These are phyloP conservation scores for Leccinum holopus DNA, from an alignment of 1,284 basidiomycete genomes.

Conservation along the genomic window DNA sequence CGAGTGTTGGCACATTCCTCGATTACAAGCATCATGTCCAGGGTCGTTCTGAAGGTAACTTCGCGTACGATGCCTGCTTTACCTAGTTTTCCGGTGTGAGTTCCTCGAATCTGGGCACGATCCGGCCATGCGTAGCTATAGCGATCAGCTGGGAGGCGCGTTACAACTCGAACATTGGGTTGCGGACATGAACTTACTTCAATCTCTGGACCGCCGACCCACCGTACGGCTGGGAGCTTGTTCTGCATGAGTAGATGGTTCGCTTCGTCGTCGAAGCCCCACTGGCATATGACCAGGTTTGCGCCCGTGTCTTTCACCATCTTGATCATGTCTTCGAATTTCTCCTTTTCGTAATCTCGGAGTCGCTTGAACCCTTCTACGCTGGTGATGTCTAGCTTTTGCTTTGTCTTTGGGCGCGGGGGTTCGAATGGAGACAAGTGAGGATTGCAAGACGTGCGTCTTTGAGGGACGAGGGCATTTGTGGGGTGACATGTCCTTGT, in stretches of 20 bases:
- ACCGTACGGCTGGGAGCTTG: conserved; percentile 95
- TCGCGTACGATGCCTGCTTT: conserved; percentile 92
- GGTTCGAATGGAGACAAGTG: conserved; percentile 98
- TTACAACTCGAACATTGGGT: background rate
- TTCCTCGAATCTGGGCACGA: conserved; percentile 98
- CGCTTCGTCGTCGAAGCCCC: conserved; percentile 99
- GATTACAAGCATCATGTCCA: conserved; percentile 99
- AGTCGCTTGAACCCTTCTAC: conserved; percentile 99
- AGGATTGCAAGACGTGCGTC: conserved; percentile 96
- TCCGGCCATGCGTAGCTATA: conserved; percentile 97
- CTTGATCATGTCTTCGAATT: conserved; percentile 97
- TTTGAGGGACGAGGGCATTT: conserved; percentile 89
- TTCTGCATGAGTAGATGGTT: conserved; percentile 99
- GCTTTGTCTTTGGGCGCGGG: conserved; percentile 98
- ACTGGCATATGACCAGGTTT: conserved; percentile 98
- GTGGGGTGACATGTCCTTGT: conserved; percentile 99
- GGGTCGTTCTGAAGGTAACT: conserved; percentile 93
- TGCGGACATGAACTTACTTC: conserved; percentile 57
- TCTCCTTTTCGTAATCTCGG: conserved; percentile 92
- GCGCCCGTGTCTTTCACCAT: conserved; percentile 97
- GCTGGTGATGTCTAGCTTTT: conserved; percentile 96
- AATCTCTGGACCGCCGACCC: conserved; percentile 99
- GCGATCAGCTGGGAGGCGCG: conserved; percentile 75
- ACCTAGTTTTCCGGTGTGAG: conserved; percentile 86
- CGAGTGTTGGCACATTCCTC: conserved; percentile 98